Percentiles rank a stretch among this genome's conserved stretches.
phyloP scores from a whole-genome alignment of 2,329 filamentous ascomycete genomes.

The Pseudophaeomoniella oleicola region DNA sequence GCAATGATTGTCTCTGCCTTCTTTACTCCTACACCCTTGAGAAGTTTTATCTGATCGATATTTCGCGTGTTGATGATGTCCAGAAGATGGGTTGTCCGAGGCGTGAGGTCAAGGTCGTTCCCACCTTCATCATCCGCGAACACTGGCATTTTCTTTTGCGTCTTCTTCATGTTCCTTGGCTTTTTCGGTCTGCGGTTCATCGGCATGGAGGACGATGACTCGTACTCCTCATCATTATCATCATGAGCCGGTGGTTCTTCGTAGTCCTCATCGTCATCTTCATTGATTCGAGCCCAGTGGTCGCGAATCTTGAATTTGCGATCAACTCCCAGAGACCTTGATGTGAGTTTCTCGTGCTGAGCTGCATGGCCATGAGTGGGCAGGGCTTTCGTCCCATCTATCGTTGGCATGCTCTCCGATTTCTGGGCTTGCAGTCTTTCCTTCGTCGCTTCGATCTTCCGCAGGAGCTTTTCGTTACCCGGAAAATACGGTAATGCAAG shows the following conservation, averaged over 20 bases:
- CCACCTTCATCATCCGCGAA: conserved; percentile 6
- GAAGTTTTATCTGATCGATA: conserved; percentile 27
- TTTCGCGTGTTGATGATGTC: conserved; percentile 31
- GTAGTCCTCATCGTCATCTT: conserved; percentile 10
- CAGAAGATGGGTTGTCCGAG: conserved; percentile 27
- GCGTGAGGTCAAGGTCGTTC: conserved; percentile 17
- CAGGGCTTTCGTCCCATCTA: not conserved
- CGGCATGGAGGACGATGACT: conserved; percentile 10
- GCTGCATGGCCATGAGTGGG: not conserved
- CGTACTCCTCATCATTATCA: conserved; percentile 18
- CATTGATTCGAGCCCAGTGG: conserved; percentile 5
- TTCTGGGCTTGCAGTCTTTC: conserved; percentile 27
- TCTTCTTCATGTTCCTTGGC: conserved; percentile 16
- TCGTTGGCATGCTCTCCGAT: not conserved
- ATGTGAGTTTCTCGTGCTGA: not conserved
- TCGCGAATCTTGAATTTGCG: not conserved
- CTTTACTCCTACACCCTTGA: conserved; percentile 31
- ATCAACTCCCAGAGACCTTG: not conserved
- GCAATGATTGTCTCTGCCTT: conserved; percentile 34
- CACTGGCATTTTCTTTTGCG: conserved; percentile 6
- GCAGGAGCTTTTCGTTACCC: conserved; percentile 58
- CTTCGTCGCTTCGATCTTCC: conserved; percentile 40
- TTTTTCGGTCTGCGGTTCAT: conserved; percentile 3
- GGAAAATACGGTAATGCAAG: conserved; percentile 75
- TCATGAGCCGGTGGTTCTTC: conserved; percentile 16